phyloP scores from a whole-genome alignment of 306 rosid species.

The Acacia melanoxylon region DNA sequence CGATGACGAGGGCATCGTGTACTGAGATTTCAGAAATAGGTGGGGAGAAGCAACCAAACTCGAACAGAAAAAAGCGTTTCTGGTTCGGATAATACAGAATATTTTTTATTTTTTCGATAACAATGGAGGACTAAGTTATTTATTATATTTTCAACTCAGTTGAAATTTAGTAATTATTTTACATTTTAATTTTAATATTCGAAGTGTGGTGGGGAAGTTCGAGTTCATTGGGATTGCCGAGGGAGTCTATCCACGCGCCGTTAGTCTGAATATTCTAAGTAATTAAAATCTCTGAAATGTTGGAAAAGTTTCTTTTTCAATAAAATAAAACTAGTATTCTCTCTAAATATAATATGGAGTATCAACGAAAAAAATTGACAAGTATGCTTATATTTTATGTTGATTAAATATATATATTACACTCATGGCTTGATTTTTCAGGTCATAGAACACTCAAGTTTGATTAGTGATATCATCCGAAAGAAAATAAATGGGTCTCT shows the following conservation, averaged over 20 bases:
- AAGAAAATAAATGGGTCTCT: no score
- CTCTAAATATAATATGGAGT: no score
- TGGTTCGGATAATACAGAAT: slow-evolving; percentile 52
- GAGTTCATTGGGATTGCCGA: not conserved
- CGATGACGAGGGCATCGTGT: slow-evolving; percentile 33
- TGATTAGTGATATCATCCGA: no score
- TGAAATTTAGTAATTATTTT: not conserved
- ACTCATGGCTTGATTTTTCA: no score
- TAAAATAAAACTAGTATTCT: no score
- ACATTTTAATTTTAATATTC: not conserved
- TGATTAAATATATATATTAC: no score
- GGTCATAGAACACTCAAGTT: no score
- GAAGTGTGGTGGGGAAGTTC: not conserved
- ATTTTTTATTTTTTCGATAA: not conserved
- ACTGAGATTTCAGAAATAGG: slow-evolving; percentile 32
- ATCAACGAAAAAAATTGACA: no score
- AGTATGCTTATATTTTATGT: no score
- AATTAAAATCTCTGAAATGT: no score
- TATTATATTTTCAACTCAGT: not conserved
- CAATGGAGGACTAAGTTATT: not conserved
- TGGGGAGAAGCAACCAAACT: slow-evolving; percentile 53
- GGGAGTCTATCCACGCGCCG: slow-evolving; percentile 9
- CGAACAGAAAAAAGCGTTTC: slow-evolving; percentile 51
- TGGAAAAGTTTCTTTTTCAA: no score
- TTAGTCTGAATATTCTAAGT: not conserved